Percentiles rank a stretch among this genome's conserved stretches.
phyloP scores from a whole-genome alignment of 75 land plant species.

The Gnetum montanum region DNA sequence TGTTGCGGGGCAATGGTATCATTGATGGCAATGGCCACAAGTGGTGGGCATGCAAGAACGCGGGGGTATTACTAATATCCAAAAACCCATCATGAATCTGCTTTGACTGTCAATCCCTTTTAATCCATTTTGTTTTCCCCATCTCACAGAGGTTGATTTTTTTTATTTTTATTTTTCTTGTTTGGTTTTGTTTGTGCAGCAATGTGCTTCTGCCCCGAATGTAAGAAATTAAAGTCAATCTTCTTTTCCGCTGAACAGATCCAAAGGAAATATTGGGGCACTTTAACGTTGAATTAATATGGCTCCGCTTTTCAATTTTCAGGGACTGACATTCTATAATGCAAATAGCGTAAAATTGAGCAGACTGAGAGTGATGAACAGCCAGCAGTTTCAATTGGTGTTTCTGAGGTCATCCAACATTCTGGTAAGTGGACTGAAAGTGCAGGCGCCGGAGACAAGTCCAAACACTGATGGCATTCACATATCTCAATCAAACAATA shows the following conservation, averaged over 20 bases:
- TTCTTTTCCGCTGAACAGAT: neutral
- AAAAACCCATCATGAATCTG: neutral
- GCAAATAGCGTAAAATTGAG: slow-evolving; percentile 43
- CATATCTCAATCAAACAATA: slow-evolving; percentile 42
- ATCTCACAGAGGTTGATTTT: neutral
- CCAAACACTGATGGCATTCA: slow-evolving; percentile 98
- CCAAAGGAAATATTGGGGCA: too few species aligned
- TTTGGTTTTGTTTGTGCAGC: slow-evolving; percentile 24
- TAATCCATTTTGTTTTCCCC: neutral
- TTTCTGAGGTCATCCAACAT: slow-evolving; percentile 43
- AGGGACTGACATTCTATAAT: slow-evolving; percentile 62
- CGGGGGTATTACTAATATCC: slow-evolving; percentile 3
- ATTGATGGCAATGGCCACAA: slow-evolving; percentile 34
- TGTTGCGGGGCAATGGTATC: slow-evolving; percentile 22
- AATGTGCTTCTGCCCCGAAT: slow-evolving; percentile 52
- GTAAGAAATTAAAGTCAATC: slow-evolving; percentile 20
- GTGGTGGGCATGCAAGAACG: slow-evolving; percentile 41
- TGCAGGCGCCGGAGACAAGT: slow-evolving; percentile 65
- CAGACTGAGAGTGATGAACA: slow-evolving; percentile 46
- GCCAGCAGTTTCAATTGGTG: slow-evolving; percentile 83
- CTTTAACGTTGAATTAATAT: neutral
- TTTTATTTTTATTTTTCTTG: neutral
- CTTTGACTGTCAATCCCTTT: neutral
- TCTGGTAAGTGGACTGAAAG: slow-evolving; percentile 21
- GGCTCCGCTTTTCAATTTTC: too few species aligned